Percentiles rank a stretch among this genome's conserved stretches.
Evolutionary conservation across 1,284 basidiomycete genomes (phyloP).

Genomic region (Ustilago xerochloae): DNA sequence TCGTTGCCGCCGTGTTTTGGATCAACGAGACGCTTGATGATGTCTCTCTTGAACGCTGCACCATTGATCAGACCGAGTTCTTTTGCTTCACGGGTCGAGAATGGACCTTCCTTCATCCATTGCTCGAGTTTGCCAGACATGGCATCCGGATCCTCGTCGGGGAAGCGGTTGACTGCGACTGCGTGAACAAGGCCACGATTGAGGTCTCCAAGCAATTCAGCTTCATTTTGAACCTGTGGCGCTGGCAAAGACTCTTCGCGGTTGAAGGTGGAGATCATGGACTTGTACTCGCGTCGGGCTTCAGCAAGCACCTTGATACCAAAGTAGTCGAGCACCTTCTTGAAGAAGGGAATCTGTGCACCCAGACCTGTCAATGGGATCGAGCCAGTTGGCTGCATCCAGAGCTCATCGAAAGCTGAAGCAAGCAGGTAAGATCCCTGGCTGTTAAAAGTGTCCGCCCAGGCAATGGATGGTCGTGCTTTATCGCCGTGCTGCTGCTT

Average conservation of each 20-base stretch:
- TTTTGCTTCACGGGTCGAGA: slow-evolving; percentile 66
- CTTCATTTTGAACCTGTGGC: slow-evolving; percentile 59
- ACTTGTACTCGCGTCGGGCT: slow-evolving; percentile 69
- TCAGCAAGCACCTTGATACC: slow-evolving; percentile 69
- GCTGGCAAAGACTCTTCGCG: slow-evolving; percentile 53
- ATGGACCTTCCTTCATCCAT: slow-evolving; percentile 68
- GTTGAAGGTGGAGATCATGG: slow-evolving; percentile 59
- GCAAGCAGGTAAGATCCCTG: slow-evolving; percentile 69
- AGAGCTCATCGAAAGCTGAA: slow-evolving; percentile 69
- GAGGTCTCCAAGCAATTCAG: slow-evolving; percentile 63
- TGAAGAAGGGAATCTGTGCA: slow-evolving; percentile 57
- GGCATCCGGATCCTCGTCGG: slow-evolving; percentile 38
- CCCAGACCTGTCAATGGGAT: slow-evolving; percentile 69
- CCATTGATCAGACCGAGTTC: slow-evolving; percentile 68
- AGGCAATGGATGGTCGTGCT: slow-evolving; percentile 66
- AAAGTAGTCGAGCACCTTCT: slow-evolving; percentile 69
- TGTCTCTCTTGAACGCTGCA: slow-evolving; percentile 66
- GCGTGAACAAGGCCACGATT: slow-evolving; percentile 54
- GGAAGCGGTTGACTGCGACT: slow-evolving; percentile 58
- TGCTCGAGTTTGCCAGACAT: slow-evolving; percentile 61
- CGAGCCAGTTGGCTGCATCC: slow-evolving; percentile 69
- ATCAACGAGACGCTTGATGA: slow-evolving; percentile 54
- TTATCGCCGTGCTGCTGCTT: slow-evolving; percentile 61
- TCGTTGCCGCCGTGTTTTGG: slow-evolving; percentile 51
- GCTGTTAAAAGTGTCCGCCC: slow-evolving; percentile 69